Base-by-base conservation (phyloP, 805 yeast species). In the Ogataea paraovalis region DNA sequence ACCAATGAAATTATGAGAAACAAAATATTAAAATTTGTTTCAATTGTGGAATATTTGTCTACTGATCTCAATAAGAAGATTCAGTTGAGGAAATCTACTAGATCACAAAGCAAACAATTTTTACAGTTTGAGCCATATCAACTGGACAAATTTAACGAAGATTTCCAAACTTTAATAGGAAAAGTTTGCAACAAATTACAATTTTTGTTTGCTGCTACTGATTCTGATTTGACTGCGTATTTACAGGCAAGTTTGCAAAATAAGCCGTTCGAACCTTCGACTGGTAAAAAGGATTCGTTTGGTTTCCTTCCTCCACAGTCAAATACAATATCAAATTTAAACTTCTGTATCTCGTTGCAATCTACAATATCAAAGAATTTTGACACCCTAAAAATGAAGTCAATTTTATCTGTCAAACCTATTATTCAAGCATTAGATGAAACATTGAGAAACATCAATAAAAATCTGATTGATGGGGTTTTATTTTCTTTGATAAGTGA, bases 291-390 rank as follows among this genome's bases (percentile, higher is more conserved):
- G 9, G 52, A 52, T 1, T 56, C 65, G 32, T 78, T 70, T 60
- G 83, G 83, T 1, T 82, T 81, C 56, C 59, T 83, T 20, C 91
- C 92, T 3, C 83, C 84, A 1, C 70, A 71, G 45, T 72, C 89
- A 1, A 86, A 84, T 57, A 76, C 85, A 8, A 66, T 86, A 21
- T 73, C 87, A 41, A 72, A 85, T 2, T 61, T 81, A 32, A 71
- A 76, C 52, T 81, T 77, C 55, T 60, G 79, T 34, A 73, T 81
- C 0, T 64, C 65, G 23, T 66, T 83, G 14, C 69, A 76, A 22
- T 69, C 68, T 2, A 68, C 71, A 2, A 62, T 83, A 9, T 70
- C 27, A 18, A 44, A 50, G 3, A 49, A 43, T 51, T 41, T 54
- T 51, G 61, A 66, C 23, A 65, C 71, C 23, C 64, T 74, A 38